Conservation (phyloP, 2,329 filamentous ascomycete species). For the Fusarium domesticum region DNA sequence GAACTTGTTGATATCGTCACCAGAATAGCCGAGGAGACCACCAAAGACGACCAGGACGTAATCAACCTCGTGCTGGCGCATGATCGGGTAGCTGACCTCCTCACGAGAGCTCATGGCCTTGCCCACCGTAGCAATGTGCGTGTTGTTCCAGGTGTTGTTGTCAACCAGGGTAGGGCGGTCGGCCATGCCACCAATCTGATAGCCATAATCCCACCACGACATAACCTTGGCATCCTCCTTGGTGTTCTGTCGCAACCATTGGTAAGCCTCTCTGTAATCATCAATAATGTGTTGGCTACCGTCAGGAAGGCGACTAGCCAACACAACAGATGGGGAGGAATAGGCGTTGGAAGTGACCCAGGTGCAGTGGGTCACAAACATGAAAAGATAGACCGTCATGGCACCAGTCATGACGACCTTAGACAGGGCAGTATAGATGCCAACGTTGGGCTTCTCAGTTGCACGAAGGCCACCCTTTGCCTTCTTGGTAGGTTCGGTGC, state of each 20-base stretch:
- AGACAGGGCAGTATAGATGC: slow-evolving; percentile 77
- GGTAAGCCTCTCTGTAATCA: slow-evolving; percentile 98
- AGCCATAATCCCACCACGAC: slow-evolving; percentile 99
- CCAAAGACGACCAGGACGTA: slow-evolving; percentile 98
- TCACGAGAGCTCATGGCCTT: slow-evolving; percentile 98
- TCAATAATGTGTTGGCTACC: slow-evolving; percentile 98
- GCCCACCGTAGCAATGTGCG: slow-evolving; percentile 96
- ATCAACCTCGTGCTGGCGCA: slow-evolving; percentile 97
- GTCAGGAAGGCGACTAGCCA: slow-evolving; percentile 88
- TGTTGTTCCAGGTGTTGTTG: slow-evolving; percentile 99
- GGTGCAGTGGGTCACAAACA: slow-evolving; percentile 97
- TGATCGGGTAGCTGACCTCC: slow-evolving; percentile 97
- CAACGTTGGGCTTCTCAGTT: slow-evolving; percentile 69
- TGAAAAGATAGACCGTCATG: slow-evolving; percentile 74
- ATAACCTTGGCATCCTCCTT: slow-evolving; percentile 94
- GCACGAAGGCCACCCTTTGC: slow-evolving; percentile 59
- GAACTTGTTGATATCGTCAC: slow-evolving; percentile 99
- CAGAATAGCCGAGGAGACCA: slow-evolving; percentile 92
- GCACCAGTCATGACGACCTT: slow-evolving; percentile 73
- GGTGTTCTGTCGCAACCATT: slow-evolving; percentile 98
- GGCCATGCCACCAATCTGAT: slow-evolving; percentile 99
- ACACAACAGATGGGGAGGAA: slow-evolving; percentile 93
- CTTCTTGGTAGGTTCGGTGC: slow-evolving; percentile 57
- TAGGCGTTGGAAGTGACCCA: slow-evolving; percentile 99
- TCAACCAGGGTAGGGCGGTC: slow-evolving; percentile 95